Conservation (phyloP, 2,329 filamentous ascomycete species). For the Ascosphaera aggregata region DNA sequence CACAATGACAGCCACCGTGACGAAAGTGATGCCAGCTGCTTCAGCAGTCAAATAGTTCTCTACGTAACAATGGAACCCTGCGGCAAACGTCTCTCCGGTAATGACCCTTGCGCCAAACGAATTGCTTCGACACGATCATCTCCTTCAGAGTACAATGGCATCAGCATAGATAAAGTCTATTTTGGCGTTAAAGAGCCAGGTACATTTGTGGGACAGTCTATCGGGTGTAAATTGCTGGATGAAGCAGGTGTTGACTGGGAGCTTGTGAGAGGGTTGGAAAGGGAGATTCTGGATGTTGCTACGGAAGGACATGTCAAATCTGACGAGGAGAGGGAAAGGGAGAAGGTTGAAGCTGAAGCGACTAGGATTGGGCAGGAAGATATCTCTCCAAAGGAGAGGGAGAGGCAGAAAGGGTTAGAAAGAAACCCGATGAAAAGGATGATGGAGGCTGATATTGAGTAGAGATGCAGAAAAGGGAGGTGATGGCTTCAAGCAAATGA, state of each 20-base stretch:
- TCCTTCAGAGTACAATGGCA: conserved; percentile 18
- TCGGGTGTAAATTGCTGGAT: conserved; percentile 45
- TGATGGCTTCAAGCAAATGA: too few relatives aligned
- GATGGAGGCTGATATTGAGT: conserved; percentile 15
- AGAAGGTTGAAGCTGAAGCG: conserved; percentile 8
- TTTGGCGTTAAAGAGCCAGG: conserved; percentile 75
- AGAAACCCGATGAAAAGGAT: conserved; percentile 24
- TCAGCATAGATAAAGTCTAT: conserved; percentile 53
- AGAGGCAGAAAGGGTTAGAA: conserved; percentile 15
- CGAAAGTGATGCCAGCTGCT: too few relatives aligned
- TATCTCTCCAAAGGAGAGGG: conserved; percentile 16
- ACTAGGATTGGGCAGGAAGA: conserved; percentile 15
- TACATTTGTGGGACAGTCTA: conserved; percentile 68
- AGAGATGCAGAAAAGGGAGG: too few relatives aligned
- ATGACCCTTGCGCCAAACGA: conserved; percentile 41
- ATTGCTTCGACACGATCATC: conserved; percentile 32
- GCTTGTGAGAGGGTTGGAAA: conserved; percentile 51
- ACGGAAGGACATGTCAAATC: conserved; percentile 48
- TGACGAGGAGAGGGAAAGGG: conserved; percentile 11
- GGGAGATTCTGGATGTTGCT: conserved; percentile 59
- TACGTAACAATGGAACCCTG: conserved; percentile 70
- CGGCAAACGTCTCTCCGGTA: conserved; percentile 22
- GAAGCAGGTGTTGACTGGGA: conserved; percentile 51
- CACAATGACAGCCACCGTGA: conserved; percentile 2
- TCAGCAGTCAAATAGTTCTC: conserved; percentile 26